A percentile compares a stretch with the other conserved stretches of the same genome.
phyloP scores from a whole-genome alignment of 2,329 filamentous ascomycete species.

The Cladosporium sp. region DNA sequence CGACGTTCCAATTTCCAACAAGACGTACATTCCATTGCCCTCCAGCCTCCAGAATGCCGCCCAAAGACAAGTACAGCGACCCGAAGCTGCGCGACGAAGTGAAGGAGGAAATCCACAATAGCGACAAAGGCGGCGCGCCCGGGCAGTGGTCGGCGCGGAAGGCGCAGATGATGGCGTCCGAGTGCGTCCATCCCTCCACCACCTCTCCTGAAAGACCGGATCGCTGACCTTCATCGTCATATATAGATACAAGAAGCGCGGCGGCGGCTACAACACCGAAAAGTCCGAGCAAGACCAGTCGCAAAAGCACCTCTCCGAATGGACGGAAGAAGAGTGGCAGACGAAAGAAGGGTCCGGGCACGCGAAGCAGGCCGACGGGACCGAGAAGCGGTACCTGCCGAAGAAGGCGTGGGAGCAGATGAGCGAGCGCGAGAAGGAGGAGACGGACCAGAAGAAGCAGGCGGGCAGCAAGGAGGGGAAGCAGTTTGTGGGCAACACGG shows the following conservation, averaged over 20 bases:
- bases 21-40: too few species aligned
- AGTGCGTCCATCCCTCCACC: constrained; percentile 5
- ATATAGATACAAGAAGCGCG: constrained; percentile 39
- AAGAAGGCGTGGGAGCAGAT: constrained; percentile 46
- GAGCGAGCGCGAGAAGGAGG: constrained; percentile 40
- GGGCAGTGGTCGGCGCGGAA: constrained; percentile 47
- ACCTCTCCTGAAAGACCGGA: constrained; percentile 13
- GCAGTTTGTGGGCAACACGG: constrained; percentile 40
- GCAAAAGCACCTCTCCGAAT: constrained; percentile 40
- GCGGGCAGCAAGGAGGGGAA: constrained; percentile 36
- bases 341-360: constrained; percentile 42
- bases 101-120: constrained; percentile 41
- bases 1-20: too few species aligned
- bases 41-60: constrained; percentile 31
- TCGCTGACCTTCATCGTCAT: not conserved
- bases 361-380: constrained; percentile 41
- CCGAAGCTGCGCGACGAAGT: constrained; percentile 41
- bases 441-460: constrained; percentile 36
- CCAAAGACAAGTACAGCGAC: constrained; percentile 44
- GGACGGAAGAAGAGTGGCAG: constrained; percentile 46
- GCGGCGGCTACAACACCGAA: constrained; percentile 41
- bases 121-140: constrained; percentile 43
- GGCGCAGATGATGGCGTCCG: constrained; percentile 25
- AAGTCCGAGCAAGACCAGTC: constrained; percentile 39
- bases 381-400: constrained; percentile 40